Evolutionary conservation across 352 stramenopile species (phyloP), one percentile per base, ranked within the genome.

Genomic region (Globisporangium nagaii): DNA sequence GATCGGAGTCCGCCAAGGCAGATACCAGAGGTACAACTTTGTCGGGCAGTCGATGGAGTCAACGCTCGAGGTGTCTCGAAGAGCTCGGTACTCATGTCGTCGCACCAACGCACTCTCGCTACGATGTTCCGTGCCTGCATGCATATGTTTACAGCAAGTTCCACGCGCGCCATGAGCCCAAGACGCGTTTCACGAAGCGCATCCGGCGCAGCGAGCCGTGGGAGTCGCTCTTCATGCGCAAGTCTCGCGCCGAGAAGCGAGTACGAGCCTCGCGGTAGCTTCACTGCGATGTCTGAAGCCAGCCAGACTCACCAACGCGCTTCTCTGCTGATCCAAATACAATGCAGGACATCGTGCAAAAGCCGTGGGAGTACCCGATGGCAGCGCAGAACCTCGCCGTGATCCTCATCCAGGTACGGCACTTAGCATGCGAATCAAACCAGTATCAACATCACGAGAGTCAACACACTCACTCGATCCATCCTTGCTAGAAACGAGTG

Each of bases 201-300:
- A 57, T 85, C 24, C 54, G 36, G 0, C 71, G 62, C 20, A 31
- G 36, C 7, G 22, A 61, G 34, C 62, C 75, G 1, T 92, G 79
- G 79, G 79, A 92, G 44, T 90, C 82, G 37, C 61, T 88, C 28
- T 90, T 92, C 52, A 86, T 92, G 82, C 75, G 82, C 36, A 92
- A 90, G 52, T 87, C 79, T 5, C 55, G 61, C 3, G 44, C 51
- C 24, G 82, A 92, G 59, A 86, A 86, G 46, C 70, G 70, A 41
- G 82, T 89, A 35, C n/a, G 66, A n/a, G n/a, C n/a, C n/a, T n/a
- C n/a, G n/a, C n/a, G n/a, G n/a, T 56, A 17, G 37, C 37, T 43
- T 43, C 17, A 3, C 1, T 30, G 7, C 28, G 19, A 19, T 46
- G 22, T 28, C n/a, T 8, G 19, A 12, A n/a, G n/a, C n/a, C n/a